These are phyloP conservation scores for Cordyceps javanica DNA, from an alignment of 2,329 filamentous ascomycete genomes.

Conservation along the genomic window DNA sequence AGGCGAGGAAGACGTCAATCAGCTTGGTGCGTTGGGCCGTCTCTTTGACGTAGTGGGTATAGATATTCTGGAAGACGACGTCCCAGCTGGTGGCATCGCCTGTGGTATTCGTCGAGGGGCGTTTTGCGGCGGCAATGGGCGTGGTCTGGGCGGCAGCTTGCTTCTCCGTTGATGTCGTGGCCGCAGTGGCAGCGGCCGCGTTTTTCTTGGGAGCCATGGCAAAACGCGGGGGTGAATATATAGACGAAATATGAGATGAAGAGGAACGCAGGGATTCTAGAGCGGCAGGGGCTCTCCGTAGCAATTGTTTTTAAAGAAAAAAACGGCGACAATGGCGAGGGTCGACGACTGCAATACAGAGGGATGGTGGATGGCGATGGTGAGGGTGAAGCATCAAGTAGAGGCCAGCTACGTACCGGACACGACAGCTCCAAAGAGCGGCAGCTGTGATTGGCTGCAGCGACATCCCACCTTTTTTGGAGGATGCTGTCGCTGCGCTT, in stretches of 20 bases:
- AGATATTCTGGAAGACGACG: constrained; percentile 63
- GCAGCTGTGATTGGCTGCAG: constrained; percentile 25
- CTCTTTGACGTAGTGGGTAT: constrained; percentile 68
- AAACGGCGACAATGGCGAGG: not conserved
- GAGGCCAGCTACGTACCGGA: constrained; percentile 20
- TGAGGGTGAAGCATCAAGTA: constrained; percentile 13
- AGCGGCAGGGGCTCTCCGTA: not conserved
- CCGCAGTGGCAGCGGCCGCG: constrained; percentile 27
- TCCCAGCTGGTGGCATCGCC: constrained; percentile 34
- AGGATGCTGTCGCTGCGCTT: constrained; percentile 10
- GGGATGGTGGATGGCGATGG: constrained; percentile 14
- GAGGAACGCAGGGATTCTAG: not conserved
- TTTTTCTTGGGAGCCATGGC: constrained; percentile 48
- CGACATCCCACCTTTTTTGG: not conserved
- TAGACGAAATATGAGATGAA: not conserved
- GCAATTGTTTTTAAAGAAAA: not conserved
- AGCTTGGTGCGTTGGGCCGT: constrained; percentile 91
- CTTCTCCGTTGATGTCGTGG: constrained; percentile 33
- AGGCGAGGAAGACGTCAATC: constrained; percentile 84
- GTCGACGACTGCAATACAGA: not conserved
- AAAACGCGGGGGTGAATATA: constrained; percentile 8
- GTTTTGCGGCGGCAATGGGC: constrained; percentile 20
- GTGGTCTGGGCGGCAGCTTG: constrained; percentile 30
- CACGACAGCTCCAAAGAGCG: constrained; percentile 32
- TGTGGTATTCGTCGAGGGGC: constrained; percentile 20